phyloP scores from a whole-genome alignment of 148 eudicot species.

The Nepenthes gracilis region DNA sequence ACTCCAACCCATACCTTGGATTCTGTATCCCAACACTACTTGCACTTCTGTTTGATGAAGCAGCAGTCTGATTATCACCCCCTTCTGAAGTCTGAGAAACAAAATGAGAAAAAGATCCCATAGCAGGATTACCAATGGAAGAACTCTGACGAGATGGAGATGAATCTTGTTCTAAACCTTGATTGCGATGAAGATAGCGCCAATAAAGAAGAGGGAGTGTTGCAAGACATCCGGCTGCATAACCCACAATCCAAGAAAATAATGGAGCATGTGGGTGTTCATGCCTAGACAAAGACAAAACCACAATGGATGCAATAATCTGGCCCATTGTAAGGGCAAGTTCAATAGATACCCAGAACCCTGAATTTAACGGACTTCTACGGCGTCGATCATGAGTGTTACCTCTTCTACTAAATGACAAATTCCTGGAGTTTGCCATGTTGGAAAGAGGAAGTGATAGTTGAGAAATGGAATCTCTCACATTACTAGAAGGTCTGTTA shows the following conservation, averaged over 20 bases:
- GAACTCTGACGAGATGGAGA: slow-evolving; percentile 47
- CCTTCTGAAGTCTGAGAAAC: background rate
- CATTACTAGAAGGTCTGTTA: slow-evolving; percentile 42
- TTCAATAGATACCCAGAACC: slow-evolving; percentile 82
- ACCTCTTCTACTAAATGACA: slow-evolving; percentile 45
- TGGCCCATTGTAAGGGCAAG: slow-evolving; percentile 65
- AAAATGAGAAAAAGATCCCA: no score
- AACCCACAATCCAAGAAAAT: slow-evolving; percentile 79
- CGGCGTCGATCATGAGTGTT: slow-evolving; percentile 54
- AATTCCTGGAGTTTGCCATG: slow-evolving; percentile 41
- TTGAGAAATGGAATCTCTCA: slow-evolving; percentile 33
- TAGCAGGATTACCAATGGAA: slow-evolving; percentile 18
- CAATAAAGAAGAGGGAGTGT: slow-evolving; percentile 88
- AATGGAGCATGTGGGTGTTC: slow-evolving; percentile 80
- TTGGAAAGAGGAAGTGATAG: slow-evolving; percentile 40
- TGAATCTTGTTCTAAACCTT: slow-evolving; percentile 48
- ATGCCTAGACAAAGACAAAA: slow-evolving; percentile 58
- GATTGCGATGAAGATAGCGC: slow-evolving; percentile 81
- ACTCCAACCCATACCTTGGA: slow-evolving; percentile 34
- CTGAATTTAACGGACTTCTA: slow-evolving; percentile 82
- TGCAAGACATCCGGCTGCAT: slow-evolving; percentile 77
- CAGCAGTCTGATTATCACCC: slow-evolving; percentile 26
- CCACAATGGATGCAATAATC: slow-evolving; percentile 68
- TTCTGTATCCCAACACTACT: slow-evolving; percentile 24
- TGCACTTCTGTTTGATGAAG: slow-evolving; percentile 29